Base-by-base conservation (phyloP, 257 asterid species). In the Nemophila menziesii region DNA sequence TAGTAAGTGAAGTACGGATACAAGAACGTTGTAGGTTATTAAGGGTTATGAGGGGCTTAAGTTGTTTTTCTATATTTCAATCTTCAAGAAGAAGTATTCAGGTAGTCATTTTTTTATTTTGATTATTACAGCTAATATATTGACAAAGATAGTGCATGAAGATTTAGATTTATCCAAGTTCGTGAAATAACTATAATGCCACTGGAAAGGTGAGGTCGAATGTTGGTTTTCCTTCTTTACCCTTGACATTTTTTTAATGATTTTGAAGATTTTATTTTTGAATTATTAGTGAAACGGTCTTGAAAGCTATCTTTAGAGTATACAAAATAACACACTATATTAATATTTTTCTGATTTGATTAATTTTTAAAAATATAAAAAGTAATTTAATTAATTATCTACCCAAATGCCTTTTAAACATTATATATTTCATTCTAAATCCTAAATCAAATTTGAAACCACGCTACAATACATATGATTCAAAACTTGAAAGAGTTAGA, bases 91-190 rank as follows among this genome's bases (percentile, higher is more conserved):
- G 61, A 84, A 77, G 86, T 78, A 63, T 64, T 64, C 20, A 24
- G 57, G 33, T 60, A 34, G 43, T 67, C 73, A 36, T 72, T 51
- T 8, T 46, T 72, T 56, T 50, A 67, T 57, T 55, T 33, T 60
- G 41, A 57, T 66, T 16, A 63, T 70, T 58, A 52, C 92, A 85
- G 80, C 95, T 78, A 85, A 67, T 93, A 58, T 69, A 63, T 85
- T 85, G 95, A 85, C 87, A 78, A 77, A 72, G 75, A 79, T 67
- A 65, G 73, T 66, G 68, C 53, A 62, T 36, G 39, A 24, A 46
- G 43, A 43, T 52, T 23, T 56, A 5, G 40, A 55, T 43, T 60
- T 55, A 46, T 46, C 54, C 11, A 19, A n/a, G 4, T 41, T 17
- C 1, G 42, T 20, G 52, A 22, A 13, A 54, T 19, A 48, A 44